phyloP scores from a whole-genome alignment of 768 basidiomycete genomes.

The Lentinula sp. region DNA sequence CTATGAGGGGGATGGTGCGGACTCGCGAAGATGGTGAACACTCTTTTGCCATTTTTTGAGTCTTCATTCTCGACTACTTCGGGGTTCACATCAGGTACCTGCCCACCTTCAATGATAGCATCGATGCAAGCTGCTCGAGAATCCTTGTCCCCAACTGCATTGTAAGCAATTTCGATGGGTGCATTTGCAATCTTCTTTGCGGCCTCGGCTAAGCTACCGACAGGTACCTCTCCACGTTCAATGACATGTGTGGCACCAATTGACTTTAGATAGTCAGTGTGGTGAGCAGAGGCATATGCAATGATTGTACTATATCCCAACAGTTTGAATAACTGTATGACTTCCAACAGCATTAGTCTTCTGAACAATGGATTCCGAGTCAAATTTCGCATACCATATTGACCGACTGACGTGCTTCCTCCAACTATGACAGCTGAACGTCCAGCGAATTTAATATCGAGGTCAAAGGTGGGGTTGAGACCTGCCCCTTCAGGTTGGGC shows the following conservation, averaged over 20 bases:
- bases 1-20: not conserved
- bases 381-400: constrained; percentile 30
- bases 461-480: constrained; percentile 31
- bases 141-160: not conserved
- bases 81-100: not conserved
- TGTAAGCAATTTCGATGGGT: constrained; percentile 2
- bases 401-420: constrained; percentile 43
- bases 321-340: not conserved
- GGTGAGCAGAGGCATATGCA: constrained; percentile 25
- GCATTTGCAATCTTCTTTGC: not conserved
- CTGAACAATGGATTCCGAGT: not conserved
- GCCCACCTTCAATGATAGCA: not conserved
- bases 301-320: constrained; percentile 21
- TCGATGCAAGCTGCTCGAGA: not conserved
- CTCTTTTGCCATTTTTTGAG: not conserved
- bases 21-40: not conserved
- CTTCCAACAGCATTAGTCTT: not conserved
- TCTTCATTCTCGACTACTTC: not conserved
- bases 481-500: constrained; percentile 30
- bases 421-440: constrained; percentile 43
- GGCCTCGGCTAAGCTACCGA: not conserved
- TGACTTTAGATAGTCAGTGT: constrained; percentile 23
- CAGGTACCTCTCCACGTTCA: constrained; percentile 15
- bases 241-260: constrained; percentile 36
- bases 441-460: constrained; percentile 32